Percentiles rank a stretch among this genome's conserved stretches.
These are phyloP conservation scores for Phytophthora meadii DNA, from an alignment of 352 stramenopile genomes.

Conservation along the genomic window DNA sequence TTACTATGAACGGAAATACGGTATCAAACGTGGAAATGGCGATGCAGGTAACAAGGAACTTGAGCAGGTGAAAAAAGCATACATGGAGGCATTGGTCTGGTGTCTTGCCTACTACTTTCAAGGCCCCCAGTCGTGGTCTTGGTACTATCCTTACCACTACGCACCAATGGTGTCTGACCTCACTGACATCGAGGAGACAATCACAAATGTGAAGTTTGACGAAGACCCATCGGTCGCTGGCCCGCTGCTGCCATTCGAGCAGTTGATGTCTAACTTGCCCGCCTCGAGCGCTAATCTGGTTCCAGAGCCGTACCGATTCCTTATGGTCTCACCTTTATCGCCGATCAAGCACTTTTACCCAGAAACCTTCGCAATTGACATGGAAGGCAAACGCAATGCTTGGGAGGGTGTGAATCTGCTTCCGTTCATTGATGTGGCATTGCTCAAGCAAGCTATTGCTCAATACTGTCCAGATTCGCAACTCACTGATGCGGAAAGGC, in stretches of 20 bases:
- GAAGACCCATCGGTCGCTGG: constrained; percentile 60
- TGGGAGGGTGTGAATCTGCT: constrained; percentile 99
- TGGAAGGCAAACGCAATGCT: constrained; percentile 93
- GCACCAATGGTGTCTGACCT: constrained; percentile 98
- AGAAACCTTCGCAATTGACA: constrained; percentile 83
- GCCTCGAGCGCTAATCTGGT: constrained; percentile 95
- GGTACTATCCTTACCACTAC: constrained; percentile 99
- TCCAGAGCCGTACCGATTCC: constrained; percentile 91
- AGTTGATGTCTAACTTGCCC: constrained; percentile 98
- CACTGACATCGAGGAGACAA: constrained; percentile 84
- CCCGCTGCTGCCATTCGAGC: constrained; percentile 97
- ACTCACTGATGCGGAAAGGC: constrained; percentile 91
- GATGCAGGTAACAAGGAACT: constrained; percentile 63
- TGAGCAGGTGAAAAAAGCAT: constrained; percentile 72
- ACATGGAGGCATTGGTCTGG: constrained; percentile 86
- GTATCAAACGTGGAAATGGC: constrained; percentile 61
- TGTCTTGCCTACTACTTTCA: constrained; percentile 87
- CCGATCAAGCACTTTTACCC: constrained; percentile 98
- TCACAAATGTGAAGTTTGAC: constrained; percentile 85
- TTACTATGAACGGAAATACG: constrained; percentile 89
- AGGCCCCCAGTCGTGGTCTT: constrained; percentile 97
- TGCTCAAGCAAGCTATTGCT: constrained; percentile 93
- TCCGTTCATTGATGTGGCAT: constrained; percentile 97
- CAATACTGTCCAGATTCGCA: constrained; percentile 90
- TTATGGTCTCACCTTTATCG: constrained; percentile 96